Evolutionary conservation across 331 rosid genomes (phyloP).

Genomic region (Malus hybrid): DNA sequence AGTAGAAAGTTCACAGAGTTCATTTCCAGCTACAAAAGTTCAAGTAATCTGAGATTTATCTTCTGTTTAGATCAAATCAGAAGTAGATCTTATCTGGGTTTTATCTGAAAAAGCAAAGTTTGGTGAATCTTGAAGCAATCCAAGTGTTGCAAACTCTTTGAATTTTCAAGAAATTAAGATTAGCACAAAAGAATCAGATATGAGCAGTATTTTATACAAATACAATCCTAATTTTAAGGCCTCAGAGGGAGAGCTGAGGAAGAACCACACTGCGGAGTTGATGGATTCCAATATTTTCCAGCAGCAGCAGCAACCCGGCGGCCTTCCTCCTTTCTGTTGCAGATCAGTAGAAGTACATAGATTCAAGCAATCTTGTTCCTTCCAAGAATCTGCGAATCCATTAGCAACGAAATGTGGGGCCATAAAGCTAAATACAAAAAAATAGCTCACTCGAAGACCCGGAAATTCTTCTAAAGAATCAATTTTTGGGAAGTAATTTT

Average conservation of each 20-base stretch:
- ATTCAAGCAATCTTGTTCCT: neutral
- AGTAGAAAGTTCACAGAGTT: neutral
- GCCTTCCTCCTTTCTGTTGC: neutral
- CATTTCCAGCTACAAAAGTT: neutral
- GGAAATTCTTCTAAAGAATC: neutral
- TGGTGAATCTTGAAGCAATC: neutral
- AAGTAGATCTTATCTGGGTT: constrained; percentile 2
- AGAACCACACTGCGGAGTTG: too few species aligned
- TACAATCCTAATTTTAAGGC: too few species aligned
- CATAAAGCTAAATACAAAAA: neutral
- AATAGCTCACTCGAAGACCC: neutral
- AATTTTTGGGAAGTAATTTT: neutral
- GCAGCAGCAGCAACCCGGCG: too few species aligned
- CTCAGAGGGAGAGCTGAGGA: too few species aligned
- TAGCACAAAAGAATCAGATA: too few species aligned
- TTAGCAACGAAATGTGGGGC: neutral
- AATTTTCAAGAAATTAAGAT: neutral
- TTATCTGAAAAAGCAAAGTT: neutral
- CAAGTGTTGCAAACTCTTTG: neutral
- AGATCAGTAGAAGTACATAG: neutral
- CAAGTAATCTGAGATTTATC: neutral
- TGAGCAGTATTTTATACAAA: too few species aligned
- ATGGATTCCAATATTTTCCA: too few species aligned
- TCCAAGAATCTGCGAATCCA: neutral
- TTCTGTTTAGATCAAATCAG: neutral